A percentile compares a stretch with the other conserved stretches of the same genome.
Evolutionary conservation across 352 stramenopile genomes (phyloP).

Genomic region (Phytophthora fragariae): DNA sequence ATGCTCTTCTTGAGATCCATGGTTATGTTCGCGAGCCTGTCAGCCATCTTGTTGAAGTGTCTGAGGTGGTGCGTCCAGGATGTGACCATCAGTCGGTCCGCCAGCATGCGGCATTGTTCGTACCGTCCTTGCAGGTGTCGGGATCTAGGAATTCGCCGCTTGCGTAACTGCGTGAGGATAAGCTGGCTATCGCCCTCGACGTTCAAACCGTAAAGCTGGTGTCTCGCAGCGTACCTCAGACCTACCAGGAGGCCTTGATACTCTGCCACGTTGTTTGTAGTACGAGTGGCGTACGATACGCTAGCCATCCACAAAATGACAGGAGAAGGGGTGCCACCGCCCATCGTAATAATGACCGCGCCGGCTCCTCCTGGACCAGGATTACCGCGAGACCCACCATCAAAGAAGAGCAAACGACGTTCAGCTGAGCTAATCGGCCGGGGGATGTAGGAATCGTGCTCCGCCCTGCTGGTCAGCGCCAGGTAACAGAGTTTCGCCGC

Average conservation of each 20-base stretch:
- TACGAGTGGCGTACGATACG: neutral
- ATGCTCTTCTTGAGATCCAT: neutral
- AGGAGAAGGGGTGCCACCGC: neutral
- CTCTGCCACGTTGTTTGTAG: neutral
- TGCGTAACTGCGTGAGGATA: neutral
- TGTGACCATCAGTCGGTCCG: neutral
- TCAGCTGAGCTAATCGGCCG: neutral
- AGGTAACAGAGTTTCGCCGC: neutral
- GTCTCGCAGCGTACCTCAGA: neutral
- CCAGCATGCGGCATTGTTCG: neutral
- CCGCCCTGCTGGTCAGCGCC: neutral
- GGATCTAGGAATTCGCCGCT: neutral
- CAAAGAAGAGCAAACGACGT: neutral
- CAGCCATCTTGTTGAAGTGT: neutral
- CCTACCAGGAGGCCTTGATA: neutral
- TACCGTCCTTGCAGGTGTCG: neutral
- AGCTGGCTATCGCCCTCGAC: neutral
- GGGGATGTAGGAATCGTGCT: neutral
- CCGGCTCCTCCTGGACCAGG: neutral
- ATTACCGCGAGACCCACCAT: neutral
- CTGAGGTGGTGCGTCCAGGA: neutral
- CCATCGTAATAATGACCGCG: neutral
- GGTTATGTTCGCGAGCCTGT: neutral
- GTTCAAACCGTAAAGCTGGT: neutral
- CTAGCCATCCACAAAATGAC: neutral